Percentiles rank a stretch among this genome's conserved stretches.
Evolutionary conservation across 768 basidiomycete species (phyloP).

Genomic region (Clathrus columnatus): DNA sequence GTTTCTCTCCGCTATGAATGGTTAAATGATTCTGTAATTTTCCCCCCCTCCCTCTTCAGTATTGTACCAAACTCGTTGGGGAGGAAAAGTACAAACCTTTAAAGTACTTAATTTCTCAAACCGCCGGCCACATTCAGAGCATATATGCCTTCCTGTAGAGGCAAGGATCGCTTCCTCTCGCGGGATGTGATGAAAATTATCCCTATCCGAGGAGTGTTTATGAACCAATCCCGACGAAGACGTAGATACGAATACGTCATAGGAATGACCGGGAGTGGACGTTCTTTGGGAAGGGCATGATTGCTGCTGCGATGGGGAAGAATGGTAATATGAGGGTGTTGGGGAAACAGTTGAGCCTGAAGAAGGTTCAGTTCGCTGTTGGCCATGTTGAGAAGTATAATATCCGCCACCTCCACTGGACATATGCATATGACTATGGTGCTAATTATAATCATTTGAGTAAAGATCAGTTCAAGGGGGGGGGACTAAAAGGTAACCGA

Average conservation of each 20-base stretch:
- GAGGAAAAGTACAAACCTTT: neutral
- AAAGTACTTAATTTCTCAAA: slow-evolving; percentile 10
- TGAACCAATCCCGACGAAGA: slow-evolving; percentile 1
- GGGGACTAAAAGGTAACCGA: neutral
- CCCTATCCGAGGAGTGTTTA: slow-evolving; percentile 6
- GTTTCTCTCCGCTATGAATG: slow-evolving; percentile 10
- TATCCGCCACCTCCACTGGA: neutral
- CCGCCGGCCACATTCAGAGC: neutral
- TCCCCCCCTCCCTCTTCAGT: too few species aligned
- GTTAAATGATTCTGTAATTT: slow-evolving; percentile 8
- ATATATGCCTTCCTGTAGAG: slow-evolving; percentile 8
- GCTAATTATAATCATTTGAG: too few species aligned
- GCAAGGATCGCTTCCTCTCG: slow-evolving; percentile 3
- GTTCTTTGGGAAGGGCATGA: neutral
- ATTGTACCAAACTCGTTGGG: neutral
- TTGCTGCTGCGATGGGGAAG: neutral
- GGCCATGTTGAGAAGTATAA: neutral
- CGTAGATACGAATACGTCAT: slow-evolving; percentile 9
- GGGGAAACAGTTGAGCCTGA: neutral
- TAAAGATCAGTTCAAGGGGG: neutral
- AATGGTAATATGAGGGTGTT: neutral
- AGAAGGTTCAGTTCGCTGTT: neutral
- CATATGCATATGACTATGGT: too few species aligned
- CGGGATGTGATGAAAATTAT: slow-evolving; percentile 7
- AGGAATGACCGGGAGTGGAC: neutral